Evolutionary conservation across 2,329 filamentous ascomycete species (phyloP).

Genomic region (Talaromyces sp.): DNA sequence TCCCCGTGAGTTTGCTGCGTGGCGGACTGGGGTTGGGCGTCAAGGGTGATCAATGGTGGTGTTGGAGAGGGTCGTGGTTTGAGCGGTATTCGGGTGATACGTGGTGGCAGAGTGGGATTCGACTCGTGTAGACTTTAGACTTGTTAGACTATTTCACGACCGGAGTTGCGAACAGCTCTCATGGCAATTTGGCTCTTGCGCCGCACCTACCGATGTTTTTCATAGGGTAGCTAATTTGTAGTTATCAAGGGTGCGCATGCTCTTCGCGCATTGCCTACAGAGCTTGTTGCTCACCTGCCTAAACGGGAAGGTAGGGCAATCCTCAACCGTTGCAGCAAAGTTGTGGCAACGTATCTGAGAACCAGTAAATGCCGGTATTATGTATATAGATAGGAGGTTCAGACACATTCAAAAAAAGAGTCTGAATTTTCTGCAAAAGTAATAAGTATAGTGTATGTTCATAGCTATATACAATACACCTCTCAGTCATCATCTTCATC

Average conservation of each 20-base stretch:
- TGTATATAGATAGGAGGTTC: not conserved
- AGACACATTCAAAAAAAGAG: not conserved
- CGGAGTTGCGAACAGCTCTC: too few relatives aligned
- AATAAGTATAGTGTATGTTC: not conserved
- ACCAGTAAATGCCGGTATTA: too few relatives aligned
- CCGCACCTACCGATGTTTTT: too few relatives aligned
- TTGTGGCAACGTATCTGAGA: too few relatives aligned
- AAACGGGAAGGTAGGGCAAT: too few relatives aligned
- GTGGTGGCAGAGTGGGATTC: slow-evolving; percentile 59
- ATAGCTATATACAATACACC: not conserved
- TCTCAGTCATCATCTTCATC: slow-evolving; percentile 37
- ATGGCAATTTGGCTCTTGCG: too few relatives aligned
- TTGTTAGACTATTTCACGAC: not conserved
- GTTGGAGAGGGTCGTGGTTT: slow-evolving; percentile 56
- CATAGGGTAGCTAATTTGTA: too few relatives aligned
- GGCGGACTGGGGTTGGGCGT: slow-evolving; percentile 59
- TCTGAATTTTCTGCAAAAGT: not conserved
- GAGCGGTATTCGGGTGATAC: slow-evolving; percentile 55
- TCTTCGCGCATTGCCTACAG: too few relatives aligned
- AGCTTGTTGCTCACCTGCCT: too few relatives aligned
- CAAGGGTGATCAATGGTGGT: slow-evolving; percentile 57
- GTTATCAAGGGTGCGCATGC: too few relatives aligned
- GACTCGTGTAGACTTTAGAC: slow-evolving; percentile 24
- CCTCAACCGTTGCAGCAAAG: too few relatives aligned
- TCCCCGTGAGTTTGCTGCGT: slow-evolving; percentile 70